These are phyloP conservation scores for Suillus placidus DNA, from an alignment of 768 basidiomycete genomes.

Conservation along the genomic window DNA sequence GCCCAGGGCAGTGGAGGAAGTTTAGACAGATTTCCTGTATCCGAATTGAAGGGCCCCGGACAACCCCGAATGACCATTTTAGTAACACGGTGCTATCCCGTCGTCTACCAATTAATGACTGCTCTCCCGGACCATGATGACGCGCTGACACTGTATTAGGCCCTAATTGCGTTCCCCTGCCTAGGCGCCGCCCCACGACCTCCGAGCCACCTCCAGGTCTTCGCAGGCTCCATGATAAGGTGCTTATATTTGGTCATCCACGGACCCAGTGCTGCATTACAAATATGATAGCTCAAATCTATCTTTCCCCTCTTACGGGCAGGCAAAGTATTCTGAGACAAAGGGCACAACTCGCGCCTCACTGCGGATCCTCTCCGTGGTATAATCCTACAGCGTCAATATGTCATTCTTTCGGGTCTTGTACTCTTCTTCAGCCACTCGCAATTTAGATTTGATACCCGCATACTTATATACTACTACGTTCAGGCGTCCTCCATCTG, in stretches of 20 bases:
- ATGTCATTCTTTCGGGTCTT: background rate
- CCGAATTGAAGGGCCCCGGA: too few species aligned
- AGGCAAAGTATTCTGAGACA: background rate
- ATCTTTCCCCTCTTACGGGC: too few species aligned
- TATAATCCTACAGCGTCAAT: background rate
- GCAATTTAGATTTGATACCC: background rate
- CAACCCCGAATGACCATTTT: background rate
- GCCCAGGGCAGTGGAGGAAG: too few species aligned
- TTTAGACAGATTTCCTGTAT: too few species aligned
- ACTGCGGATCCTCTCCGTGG: background rate
- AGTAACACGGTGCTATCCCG: background rate
- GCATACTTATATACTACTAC: constrained; percentile 1
- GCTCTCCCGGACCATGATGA: background rate
- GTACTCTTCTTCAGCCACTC: background rate
- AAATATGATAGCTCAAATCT: too few species aligned
- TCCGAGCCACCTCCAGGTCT: background rate
- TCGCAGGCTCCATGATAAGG: background rate
- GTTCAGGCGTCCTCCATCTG: background rate
- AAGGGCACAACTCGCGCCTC: background rate
- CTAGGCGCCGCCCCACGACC: background rate
- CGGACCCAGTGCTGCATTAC: too few species aligned
- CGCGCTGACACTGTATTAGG: background rate
- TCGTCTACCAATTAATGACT: background rate
- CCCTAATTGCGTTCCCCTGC: background rate
- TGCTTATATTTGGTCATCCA: background rate